Percentiles rank a stretch among this genome's conserved stretches.
phyloP scores from a whole-genome alignment of 1,284 basidiomycete genomes.

The Wolfiporia cocos region DNA sequence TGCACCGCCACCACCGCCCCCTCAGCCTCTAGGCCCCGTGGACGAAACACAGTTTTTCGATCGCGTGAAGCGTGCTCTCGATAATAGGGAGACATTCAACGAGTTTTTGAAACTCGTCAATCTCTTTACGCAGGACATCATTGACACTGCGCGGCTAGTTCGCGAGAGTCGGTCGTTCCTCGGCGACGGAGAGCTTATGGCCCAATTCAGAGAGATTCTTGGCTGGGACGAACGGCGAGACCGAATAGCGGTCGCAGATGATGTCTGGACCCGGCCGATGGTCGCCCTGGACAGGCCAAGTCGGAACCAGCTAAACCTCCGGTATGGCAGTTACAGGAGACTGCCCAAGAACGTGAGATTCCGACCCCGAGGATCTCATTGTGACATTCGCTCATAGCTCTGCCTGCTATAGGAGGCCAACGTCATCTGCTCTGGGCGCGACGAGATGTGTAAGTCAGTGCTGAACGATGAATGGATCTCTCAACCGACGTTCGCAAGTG shows the following conservation, averaged over 20 bases:
- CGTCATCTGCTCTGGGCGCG: conserved; percentile 88
- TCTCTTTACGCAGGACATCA: conserved; percentile 91
- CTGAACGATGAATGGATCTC: conserved; percentile 97
- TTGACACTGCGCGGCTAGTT: conserved; percentile 81
- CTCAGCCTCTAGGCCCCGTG: conserved; percentile 33
- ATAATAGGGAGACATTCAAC: conserved; percentile 87
- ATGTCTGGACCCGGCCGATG: conserved; percentile 29
- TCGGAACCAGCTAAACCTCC: conserved; percentile 52
- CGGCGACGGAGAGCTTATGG: conserved; percentile 74
- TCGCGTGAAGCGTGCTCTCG: conserved; percentile 83
- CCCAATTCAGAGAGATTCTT: conserved; percentile 86
- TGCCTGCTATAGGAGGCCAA: conserved; percentile 65
- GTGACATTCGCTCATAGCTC: neutral
- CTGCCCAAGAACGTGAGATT: conserved; percentile 69
- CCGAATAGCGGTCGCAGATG: conserved; percentile 42
- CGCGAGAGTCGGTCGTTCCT: conserved; percentile 60
- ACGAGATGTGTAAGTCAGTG: conserved; percentile 95
- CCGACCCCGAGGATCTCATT: neutral
- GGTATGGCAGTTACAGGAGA: conserved; percentile 85
- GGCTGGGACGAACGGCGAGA: conserved; percentile 79
- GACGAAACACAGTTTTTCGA: conserved; percentile 93
- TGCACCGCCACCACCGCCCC: conserved; percentile 22
- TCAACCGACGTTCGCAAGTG: conserved; percentile 92
- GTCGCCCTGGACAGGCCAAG: conserved; percentile 40
- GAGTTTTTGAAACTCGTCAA: conserved; percentile 97